Evolutionary conservation across 2,329 filamentous ascomycete genomes (phyloP).

Genomic region (Pseudocercospora vitis): DNA sequence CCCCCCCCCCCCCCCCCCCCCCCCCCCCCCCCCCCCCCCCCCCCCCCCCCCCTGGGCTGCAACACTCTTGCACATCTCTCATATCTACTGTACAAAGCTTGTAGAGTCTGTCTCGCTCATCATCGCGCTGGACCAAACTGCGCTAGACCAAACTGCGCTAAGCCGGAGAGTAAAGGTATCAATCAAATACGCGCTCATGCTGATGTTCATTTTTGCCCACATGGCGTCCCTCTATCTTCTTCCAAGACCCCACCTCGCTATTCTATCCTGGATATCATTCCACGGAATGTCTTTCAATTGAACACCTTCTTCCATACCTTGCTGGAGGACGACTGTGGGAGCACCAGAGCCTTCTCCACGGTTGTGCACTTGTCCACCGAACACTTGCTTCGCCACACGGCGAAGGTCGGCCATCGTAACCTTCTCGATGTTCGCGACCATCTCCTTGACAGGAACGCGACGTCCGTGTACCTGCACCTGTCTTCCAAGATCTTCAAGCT

Average conservation of each 20-base stretch:
- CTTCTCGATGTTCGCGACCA: slow-evolving; percentile 83
- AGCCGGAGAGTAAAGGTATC: not conserved
- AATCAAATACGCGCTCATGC: slow-evolving; percentile 4
- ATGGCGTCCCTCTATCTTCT: slow-evolving; percentile 37
- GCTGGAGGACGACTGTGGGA: slow-evolving; percentile 92
- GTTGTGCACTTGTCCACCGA: slow-evolving; percentile 76
- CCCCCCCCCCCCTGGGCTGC: too few relatives aligned
- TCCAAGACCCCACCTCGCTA: slow-evolving; percentile 80
- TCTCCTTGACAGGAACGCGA: slow-evolving; percentile 88
- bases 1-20: too few relatives aligned
- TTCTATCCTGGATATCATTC: slow-evolving; percentile 86
- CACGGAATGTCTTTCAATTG: slow-evolving; percentile 70
- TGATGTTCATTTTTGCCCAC: not conserved
- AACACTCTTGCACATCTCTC: not conserved
- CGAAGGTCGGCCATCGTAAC: slow-evolving; percentile 79
- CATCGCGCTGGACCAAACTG: not conserved
- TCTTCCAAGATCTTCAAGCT: slow-evolving; percentile 90
- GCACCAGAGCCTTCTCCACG: slow-evolving; percentile 75
- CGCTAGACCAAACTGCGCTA: not conserved
- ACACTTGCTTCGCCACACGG: slow-evolving; percentile 74
- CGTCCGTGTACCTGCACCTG: slow-evolving; percentile 96
- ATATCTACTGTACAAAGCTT: slow-evolving; percentile 2
- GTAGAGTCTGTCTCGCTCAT: not conserved
- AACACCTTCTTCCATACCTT: slow-evolving; percentile 73
- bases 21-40: too few relatives aligned